phyloP scores from a whole-genome alignment of 768 basidiomycete species.

The Rhodotorula taiwanensis region DNA sequence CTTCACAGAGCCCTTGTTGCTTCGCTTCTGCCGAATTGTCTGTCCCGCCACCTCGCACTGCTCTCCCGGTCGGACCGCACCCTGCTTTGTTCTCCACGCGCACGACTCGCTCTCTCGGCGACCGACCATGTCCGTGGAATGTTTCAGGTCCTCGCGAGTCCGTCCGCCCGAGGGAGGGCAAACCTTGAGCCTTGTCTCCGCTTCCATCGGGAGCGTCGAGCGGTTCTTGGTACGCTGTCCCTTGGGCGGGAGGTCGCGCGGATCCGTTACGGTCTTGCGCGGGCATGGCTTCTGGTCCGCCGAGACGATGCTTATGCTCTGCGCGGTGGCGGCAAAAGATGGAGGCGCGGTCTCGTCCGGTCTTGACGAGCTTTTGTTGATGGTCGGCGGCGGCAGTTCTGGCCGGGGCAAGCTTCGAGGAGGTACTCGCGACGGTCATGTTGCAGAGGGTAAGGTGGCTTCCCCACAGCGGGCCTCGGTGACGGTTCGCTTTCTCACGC shows the following conservation, averaged over 20 bases:
- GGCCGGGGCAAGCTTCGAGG: not conserved
- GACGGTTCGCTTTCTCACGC: not conserved
- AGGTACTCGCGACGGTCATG: not conserved
- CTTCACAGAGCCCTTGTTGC: not conserved
- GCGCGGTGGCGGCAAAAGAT: not conserved
- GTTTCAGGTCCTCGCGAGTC: not conserved
- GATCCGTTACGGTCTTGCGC: not conserved
- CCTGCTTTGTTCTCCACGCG: not conserved
- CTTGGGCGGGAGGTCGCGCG: not conserved
- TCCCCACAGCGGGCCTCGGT: not conserved
- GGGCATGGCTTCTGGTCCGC: not conserved
- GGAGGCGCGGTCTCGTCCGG: not conserved
- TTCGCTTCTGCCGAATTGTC: not conserved
- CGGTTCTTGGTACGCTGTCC: not conserved
- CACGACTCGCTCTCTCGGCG: not conserved
- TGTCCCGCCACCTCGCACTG: not conserved
- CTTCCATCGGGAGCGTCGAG: slow-evolving; percentile 1
- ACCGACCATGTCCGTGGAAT: not conserved
- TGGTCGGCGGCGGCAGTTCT: not conserved
- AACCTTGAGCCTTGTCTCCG: slow-evolving; percentile 21
- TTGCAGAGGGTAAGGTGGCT: slow-evolving; percentile 1
- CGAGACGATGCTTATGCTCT: too few species aligned
- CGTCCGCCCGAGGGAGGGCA: not conserved
- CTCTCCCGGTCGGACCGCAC: not conserved
- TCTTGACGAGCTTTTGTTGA: not conserved